Percentiles rank a stretch among this genome's conserved stretches.
Evolutionary conservation across 129 eudicot genomes (phyloP).

Genomic region (Pulicaria dysenterica): DNA sequence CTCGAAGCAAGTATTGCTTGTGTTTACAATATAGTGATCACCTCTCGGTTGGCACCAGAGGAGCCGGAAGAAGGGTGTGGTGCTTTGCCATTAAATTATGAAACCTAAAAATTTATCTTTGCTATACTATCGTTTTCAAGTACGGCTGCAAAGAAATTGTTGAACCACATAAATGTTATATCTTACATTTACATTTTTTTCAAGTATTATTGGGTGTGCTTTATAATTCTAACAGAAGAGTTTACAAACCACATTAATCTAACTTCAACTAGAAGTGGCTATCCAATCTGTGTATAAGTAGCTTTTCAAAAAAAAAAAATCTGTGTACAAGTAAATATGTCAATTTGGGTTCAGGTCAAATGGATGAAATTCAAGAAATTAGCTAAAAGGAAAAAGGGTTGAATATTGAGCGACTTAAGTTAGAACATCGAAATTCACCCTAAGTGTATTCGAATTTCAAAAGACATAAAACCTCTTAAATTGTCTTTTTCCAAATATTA

Average conservation of each 20-base stretch:
- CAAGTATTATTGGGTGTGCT: not conserved
- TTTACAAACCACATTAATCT: not conserved
- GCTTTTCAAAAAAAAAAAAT: no score
- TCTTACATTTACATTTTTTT: not conserved
- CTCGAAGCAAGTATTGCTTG: slow-evolving; percentile 10
- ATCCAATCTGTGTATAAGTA: not conserved
- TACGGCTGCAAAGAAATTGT: not conserved
- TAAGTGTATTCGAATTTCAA: not conserved
- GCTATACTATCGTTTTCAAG: not conserved
- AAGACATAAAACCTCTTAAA: not conserved
- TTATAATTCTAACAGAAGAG: not conserved
- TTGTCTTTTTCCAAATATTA: not conserved
- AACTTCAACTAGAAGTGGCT: slow-evolving; percentile 2
- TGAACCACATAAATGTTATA: slow-evolving; percentile 8
- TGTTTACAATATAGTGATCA: not conserved
- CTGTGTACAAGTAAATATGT: no score
- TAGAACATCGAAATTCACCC: not conserved
- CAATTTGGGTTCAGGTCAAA: not conserved
- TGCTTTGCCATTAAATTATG: not conserved
- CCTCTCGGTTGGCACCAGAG: not conserved
- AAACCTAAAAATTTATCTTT: not conserved
- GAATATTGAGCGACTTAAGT: not conserved
- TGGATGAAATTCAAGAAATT: not conserved
- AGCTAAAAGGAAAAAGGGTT: not conserved
- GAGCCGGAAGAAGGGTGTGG: not conserved